Conservation (phyloP, 2,329 filamentous ascomycete species). For the Fusarium longipes region DNA sequence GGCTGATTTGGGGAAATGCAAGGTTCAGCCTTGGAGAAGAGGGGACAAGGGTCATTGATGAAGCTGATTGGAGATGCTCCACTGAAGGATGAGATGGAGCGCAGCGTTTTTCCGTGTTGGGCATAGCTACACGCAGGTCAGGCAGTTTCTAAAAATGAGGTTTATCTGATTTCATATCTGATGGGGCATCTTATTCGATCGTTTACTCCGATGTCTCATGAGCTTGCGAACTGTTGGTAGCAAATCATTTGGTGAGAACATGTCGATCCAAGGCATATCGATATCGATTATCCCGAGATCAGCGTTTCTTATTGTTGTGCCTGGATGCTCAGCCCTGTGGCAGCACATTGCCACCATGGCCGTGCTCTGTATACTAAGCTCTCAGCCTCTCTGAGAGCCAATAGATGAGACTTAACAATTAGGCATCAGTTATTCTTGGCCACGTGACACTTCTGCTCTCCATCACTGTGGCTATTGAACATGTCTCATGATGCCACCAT, state of each 20-base stretch:
- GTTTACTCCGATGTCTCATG: background rate
- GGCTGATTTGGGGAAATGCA: slow-evolving; percentile 1
- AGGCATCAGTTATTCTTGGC: background rate
- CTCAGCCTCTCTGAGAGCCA: background rate
- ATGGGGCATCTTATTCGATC: background rate
- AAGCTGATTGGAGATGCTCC: slow-evolving; percentile 16
- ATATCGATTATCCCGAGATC: slow-evolving; percentile 12
- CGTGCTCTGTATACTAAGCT: too few species aligned
- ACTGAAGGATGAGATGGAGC: slow-evolving; percentile 17
- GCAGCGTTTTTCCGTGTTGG: slow-evolving; percentile 22
- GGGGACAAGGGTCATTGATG: background rate
- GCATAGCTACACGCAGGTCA: slow-evolving; percentile 18
- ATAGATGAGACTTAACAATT: background rate
- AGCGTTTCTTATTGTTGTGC: background rate
- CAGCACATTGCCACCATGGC: slow-evolving; percentile 3
- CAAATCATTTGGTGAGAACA: background rate
- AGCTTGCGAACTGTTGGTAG: background rate
- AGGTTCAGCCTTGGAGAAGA: slow-evolving; percentile 14
- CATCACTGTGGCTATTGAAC: too few species aligned
- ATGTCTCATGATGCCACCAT: too few species aligned
- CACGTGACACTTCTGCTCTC: too few species aligned
- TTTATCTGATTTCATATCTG: background rate
- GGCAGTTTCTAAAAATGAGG: background rate
- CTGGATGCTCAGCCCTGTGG: slow-evolving; percentile 28
- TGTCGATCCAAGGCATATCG: slow-evolving; percentile 13